A percentile compares a stretch with the other conserved stretches of the same genome.
These are phyloP conservation scores for Pseudogymnoascus sp. DNA, from an alignment of 2,329 filamentous ascomycete genomes.

Conservation along the genomic window DNA sequence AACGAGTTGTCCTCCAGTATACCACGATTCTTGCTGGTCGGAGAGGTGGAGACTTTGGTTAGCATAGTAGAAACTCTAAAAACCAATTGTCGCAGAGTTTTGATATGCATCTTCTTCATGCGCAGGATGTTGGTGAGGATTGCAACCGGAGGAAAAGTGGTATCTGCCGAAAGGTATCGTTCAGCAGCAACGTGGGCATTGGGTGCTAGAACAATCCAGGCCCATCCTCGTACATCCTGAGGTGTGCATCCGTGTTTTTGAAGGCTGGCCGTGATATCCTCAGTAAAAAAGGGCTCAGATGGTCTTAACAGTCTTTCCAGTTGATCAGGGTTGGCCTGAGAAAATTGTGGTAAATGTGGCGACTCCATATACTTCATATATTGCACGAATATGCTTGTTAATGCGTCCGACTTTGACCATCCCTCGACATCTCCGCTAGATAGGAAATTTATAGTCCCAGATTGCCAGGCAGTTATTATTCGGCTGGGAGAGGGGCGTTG, in stretches of 20 bases:
- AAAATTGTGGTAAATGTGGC: not conserved
- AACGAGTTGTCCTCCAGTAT: slow-evolving; percentile 18
- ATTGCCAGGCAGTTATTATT: slow-evolving; percentile 1
- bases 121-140: slow-evolving; percentile 25
- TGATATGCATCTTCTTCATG: slow-evolving; percentile 18
- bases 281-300: not conserved
- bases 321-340: not conserved
- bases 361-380: not conserved
- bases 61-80: not conserved
- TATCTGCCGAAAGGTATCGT: slow-evolving; percentile 19
- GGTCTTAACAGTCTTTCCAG: not conserved
- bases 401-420: not conserved
- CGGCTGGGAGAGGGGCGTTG: not conserved
- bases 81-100: slow-evolving; percentile 13
- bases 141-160: slow-evolving; percentile 19
- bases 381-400: not conserved
- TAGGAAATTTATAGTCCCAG: not conserved
- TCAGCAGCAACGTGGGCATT: slow-evolving; percentile 19
- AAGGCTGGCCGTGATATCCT: slow-evolving; percentile 11
- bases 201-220: slow-evolving; percentile 22
- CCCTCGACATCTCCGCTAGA: not conserved
- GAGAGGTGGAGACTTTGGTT: not conserved
- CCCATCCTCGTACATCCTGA: slow-evolving; percentile 25
- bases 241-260: slow-evolving; percentile 14
- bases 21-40: not conserved